These are phyloP conservation scores for Pterocarpus macrocarpus DNA, from an alignment of 306 rosid species.

Conservation along the genomic window DNA sequence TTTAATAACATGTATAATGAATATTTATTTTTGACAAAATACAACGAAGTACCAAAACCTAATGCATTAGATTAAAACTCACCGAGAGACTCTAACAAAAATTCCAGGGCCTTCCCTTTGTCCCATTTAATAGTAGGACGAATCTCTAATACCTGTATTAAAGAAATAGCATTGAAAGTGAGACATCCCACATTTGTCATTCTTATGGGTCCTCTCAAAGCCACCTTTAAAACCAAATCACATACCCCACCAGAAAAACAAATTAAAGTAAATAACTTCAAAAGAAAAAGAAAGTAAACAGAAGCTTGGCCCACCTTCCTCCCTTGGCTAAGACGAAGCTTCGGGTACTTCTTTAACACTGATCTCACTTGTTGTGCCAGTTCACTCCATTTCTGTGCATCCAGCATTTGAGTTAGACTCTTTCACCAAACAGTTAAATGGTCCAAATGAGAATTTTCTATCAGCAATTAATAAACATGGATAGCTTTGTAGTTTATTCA, in stretches of 20 bases:
- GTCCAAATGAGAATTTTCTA: slow-evolving; percentile 8
- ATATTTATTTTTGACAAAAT: slow-evolving; percentile 34
- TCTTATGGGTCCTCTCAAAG: slow-evolving; percentile 25
- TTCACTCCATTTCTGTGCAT: slow-evolving; percentile 82
- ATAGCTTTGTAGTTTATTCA: slow-evolving; percentile 12
- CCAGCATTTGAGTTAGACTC: slow-evolving; percentile 23
- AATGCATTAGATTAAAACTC: slow-evolving; percentile 48
- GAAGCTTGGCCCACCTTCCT: slow-evolving; percentile 75
- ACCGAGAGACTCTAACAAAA: slow-evolving; percentile 94
- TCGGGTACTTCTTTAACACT: slow-evolving; percentile 81
- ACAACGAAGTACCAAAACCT: background rate
- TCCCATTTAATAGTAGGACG: slow-evolving; percentile 99
- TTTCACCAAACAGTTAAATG: background rate
- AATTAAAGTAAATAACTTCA: slow-evolving; percentile 20
- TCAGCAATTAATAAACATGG: background rate
- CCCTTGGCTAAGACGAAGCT: slow-evolving; percentile 88
- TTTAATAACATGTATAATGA: slow-evolving; percentile 1
- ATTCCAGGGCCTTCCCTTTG: slow-evolving; percentile 95
- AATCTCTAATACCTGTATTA: slow-evolving; percentile 84
- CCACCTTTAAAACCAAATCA: slow-evolving; percentile 31
- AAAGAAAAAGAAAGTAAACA: slow-evolving; percentile 32
- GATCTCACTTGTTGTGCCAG: slow-evolving; percentile 82
- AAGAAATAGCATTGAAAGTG: slow-evolving; percentile 53
- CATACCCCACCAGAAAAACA: slow-evolving; percentile 26
- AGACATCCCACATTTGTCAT: slow-evolving; percentile 41